Base-by-base conservation (phyloP, 495 filamentous ascomycete species). In the Aspergillus saccharolyticus region DNA sequence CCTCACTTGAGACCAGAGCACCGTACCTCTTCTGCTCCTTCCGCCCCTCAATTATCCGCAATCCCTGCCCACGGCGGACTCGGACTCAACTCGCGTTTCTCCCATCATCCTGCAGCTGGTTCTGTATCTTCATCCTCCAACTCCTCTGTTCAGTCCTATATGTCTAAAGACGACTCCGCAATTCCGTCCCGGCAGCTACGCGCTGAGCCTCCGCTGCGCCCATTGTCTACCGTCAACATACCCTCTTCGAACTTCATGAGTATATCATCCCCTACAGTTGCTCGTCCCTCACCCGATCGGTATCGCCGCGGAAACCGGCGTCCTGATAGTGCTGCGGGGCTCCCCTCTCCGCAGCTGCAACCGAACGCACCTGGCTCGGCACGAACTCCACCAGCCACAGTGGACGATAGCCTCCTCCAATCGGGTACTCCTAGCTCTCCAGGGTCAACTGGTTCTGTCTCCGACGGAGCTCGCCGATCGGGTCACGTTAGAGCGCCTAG, bases 1-100 rank as follows among this genome's bases (percentile, higher is more conserved):
- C 81, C 77, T 64, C 81, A 89, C 68, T 78, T 86, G 52, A 83
- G 85, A 20, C 78, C 82, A 44, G 87, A 91, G 42, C 84, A 82
- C 66, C 83, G 86, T 61, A 80, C 87, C 7, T 81, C 80, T 20
- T 86, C 89, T 33, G 80, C 86, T 43, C 83, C 86, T 42, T 78
- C 79, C 10, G 74, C 79, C 7, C 81, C 80, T 44, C 73, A 82
- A 53, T 61, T 63, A 21, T 66, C 79, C 42, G 69, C 74, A 52
- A 79, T 78, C 55, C 67, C 75, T 44, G 66, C 73, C 17, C 68
- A 75, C 49, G 69, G 71, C 59, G 65, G 63, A 52, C 54, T 59
- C 59, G 65, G 63, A 52, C 54, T 59, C 51, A 70, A 68, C 51
- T 73, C 77, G 44, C 75, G 76, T 55, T 74, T 80, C 57, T 74